Base-by-base conservation (phyloP, 2,329 filamentous ascomycete species). In the Tolypocladium ovalisporum region DNA sequence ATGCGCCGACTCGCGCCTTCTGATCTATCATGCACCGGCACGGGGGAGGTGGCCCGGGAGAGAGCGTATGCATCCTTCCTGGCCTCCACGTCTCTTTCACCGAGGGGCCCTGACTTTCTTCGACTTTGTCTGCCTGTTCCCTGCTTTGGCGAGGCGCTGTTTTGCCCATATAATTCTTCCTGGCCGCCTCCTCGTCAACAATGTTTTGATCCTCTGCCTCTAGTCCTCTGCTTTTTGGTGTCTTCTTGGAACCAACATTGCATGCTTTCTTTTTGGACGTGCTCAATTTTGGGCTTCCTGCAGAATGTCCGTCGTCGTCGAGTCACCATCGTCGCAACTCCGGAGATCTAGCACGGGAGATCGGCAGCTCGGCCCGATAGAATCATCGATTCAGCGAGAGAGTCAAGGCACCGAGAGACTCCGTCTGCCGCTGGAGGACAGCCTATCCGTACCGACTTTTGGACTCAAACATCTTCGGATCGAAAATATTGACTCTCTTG, bases 171-270 rank as follows among this genome's bases (percentile, higher is more conserved):
- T 52, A 56, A 62, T 61, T 62, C 58, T 59, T 62, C 58, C 55
- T 63, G 63, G 59, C 59, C 61, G 55, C 64, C 62, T 54, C 57
- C 63, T 63, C 65, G 66, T 66, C 65, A 58, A 55, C 58, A 66
- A 76, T 76, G 73, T 67, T 71, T 73, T 73, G 73, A 71, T 37
- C 29, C 40, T 35, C 54, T 39, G 32, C 49, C 29, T 49, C 39
- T 53, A 44, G 32, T 19, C 35, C 19, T 19, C 49, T 47, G 65
- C 32, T 49, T 72, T 72, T 75, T 71, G 71, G 70, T 70, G 69
- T 73, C 73, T 77, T 61, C 60, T 63, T 77, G 75, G 73, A 71
- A 69, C 69, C 67, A 59, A 60, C 63, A 64, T 64, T 66, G 62
- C 62, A 64, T 68, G 32, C 59, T 62, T 61, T 59, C 66, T 71